A percentile compares a stretch with the other conserved stretches of the same genome.
Evolutionary conservation across 1,284 basidiomycete species (phyloP).

Genomic region (Hortiboletus rubellus): DNA sequence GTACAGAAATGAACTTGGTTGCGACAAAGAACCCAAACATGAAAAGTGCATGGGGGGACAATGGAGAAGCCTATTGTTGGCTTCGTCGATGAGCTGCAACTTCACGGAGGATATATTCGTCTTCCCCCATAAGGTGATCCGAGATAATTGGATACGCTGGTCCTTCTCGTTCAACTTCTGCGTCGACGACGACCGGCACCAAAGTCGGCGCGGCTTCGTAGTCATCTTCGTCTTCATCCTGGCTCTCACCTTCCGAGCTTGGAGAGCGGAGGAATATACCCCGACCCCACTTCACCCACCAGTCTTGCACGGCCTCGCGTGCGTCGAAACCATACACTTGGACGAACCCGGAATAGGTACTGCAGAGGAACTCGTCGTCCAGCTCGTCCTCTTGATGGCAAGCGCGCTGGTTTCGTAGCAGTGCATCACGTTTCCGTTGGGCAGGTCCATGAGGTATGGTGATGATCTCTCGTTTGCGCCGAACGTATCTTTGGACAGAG

Average conservation of each 20-base stretch:
- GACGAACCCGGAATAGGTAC: constrained; percentile 43
- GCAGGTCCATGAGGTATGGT: constrained; percentile 40
- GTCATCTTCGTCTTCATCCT: not conserved
- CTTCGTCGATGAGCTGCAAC: constrained; percentile 4
- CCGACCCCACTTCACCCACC: constrained; percentile 49
- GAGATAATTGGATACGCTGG: constrained; percentile 5
- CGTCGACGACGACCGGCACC: constrained; percentile 10
- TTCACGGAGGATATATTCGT: constrained; percentile 11
- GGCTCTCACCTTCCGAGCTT: not conserved
- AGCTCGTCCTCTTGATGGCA: constrained; percentile 37
- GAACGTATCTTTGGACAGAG: constrained; percentile 39
- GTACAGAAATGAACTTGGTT: not conserved
- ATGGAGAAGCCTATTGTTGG: not conserved
- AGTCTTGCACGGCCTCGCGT: constrained; percentile 46
- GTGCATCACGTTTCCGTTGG: constrained; percentile 42
- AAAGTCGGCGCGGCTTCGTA: not conserved
- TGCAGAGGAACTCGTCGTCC: constrained; percentile 39
- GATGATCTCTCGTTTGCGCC: constrained; percentile 43
- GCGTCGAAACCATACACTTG: constrained; percentile 42
- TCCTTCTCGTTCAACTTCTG: constrained; percentile 12
- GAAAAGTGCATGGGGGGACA: not conserved
- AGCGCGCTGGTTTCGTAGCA: constrained; percentile 34
- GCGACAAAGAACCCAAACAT: not conserved
- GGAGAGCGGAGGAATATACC: constrained; percentile 23
- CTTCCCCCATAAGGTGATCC: constrained; percentile 17